Evolutionary conservation across 768 basidiomycete species (phyloP).

Genomic region (Calvatia gigantea): DNA sequence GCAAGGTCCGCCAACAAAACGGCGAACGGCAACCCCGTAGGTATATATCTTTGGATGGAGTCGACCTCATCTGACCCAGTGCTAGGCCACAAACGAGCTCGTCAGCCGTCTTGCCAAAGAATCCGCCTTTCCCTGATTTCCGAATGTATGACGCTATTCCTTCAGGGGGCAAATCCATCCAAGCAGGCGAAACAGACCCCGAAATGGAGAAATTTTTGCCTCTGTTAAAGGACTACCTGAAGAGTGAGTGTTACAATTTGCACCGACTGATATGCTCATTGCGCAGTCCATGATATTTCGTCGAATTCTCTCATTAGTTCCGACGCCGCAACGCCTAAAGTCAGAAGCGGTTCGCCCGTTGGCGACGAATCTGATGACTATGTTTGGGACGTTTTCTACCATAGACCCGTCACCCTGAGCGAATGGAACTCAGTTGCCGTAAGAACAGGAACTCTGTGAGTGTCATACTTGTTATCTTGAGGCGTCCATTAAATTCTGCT

Average conservation of each 20-base stretch:
- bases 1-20: slow-evolving; percentile 21
- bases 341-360: slow-evolving; percentile 7
- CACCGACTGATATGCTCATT: slow-evolving; percentile 5
- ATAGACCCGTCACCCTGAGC: slow-evolving; percentile 53
- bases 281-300: slow-evolving; percentile 21
- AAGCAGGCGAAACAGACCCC: slow-evolving; percentile 35
- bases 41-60: slow-evolving; percentile 13
- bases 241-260: slow-evolving; percentile 37
- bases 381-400: slow-evolving; percentile 85
- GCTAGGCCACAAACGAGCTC: slow-evolving; percentile 55
- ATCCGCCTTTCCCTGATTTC: slow-evolving; percentile 37
- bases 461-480: slow-evolving; percentile 7
- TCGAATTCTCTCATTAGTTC: slow-evolving; percentile 4
- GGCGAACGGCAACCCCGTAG: slow-evolving; percentile 40
- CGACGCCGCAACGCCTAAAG: slow-evolving; percentile 10
- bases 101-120: slow-evolving; percentile 39
- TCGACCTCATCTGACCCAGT: neutral
- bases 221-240: slow-evolving; percentile 73
- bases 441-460: slow-evolving; percentile 60
- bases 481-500: neutral
- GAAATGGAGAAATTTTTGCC: slow-evolving; percentile 80
- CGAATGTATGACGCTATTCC: slow-evolving; percentile 74
- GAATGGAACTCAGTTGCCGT: slow-evolving; percentile 54
- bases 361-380: slow-evolving; percentile 48
- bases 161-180: slow-evolving; percentile 26